Conservation (phyloP, 2,329 filamentous ascomycete genomes). For the Aspergillus spinulosporus region DNA sequence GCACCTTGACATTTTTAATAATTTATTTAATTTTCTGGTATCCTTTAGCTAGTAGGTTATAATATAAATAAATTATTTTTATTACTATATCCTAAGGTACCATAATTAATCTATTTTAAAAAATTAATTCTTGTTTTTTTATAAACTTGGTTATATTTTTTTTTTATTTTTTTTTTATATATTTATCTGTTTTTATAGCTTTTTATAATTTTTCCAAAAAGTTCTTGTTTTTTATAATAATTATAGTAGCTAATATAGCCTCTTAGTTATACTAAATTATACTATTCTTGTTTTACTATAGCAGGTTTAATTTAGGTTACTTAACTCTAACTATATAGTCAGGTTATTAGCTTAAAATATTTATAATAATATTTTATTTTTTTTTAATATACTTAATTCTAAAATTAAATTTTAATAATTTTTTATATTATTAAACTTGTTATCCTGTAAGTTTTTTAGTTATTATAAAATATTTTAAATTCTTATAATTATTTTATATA, state of each 20-base stretch:
- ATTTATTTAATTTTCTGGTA: no score
- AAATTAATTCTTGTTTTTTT: background rate
- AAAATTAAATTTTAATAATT: slow-evolving; percentile 1
- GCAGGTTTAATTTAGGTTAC: no score
- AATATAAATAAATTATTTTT: background rate
- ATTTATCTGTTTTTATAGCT: background rate
- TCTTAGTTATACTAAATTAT: background rate
- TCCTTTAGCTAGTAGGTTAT: no score
- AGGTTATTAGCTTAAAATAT: background rate
- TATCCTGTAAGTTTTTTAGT: background rate
- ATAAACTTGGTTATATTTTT: background rate
- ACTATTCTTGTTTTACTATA: background rate
- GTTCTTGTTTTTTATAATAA: background rate
- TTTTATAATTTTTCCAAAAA: background rate
- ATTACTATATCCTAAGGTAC: background rate
- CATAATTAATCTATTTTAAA: background rate
- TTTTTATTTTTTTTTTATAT: background rate
- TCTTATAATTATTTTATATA: background rate
- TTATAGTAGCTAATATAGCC: no score
- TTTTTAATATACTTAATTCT: background rate
- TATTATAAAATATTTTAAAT: background rate
- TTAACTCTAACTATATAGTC: background rate
- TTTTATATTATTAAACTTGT: background rate
- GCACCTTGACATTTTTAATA: no score
- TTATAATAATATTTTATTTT: slow-evolving; percentile 2